Conservation (phyloP, 768 basidiomycete species). For the Tubosaeta sp. region DNA sequence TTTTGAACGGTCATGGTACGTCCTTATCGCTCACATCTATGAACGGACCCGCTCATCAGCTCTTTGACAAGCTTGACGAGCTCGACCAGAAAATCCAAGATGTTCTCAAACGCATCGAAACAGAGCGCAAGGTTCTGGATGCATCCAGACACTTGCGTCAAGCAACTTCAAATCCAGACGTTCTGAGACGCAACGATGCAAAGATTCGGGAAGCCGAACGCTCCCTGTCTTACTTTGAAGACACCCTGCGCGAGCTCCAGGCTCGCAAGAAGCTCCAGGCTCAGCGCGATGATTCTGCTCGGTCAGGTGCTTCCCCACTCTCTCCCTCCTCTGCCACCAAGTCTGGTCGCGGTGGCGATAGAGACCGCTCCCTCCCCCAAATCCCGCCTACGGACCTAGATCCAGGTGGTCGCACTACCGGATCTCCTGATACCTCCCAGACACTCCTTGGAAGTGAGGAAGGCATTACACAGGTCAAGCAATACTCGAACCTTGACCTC, state of each 20-base stretch:
- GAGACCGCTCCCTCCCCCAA: slow-evolving; percentile 36
- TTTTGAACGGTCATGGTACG: slow-evolving; percentile 30
- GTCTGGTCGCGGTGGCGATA: slow-evolving; percentile 20
- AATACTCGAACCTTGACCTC: slow-evolving; percentile 84
- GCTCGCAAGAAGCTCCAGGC: slow-evolving; percentile 65
- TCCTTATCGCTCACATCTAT: slow-evolving; percentile 9
- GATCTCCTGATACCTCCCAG: slow-evolving; percentile 39
- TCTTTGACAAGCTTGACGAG: slow-evolving; percentile 39
- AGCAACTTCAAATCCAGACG: slow-evolving; percentile 85
- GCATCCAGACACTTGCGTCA: slow-evolving; percentile 72
- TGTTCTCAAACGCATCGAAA: slow-evolving; percentile 84
- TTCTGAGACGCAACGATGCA: slow-evolving; percentile 72
- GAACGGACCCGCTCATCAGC: slow-evolving; percentile 1
- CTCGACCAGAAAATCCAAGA: slow-evolving; percentile 93
- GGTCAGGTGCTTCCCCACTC: slow-evolving; percentile 44
- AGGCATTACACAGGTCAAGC: slow-evolving; percentile 50
- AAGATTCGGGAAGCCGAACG: slow-evolving; percentile 86
- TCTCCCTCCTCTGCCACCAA: slow-evolving; percentile 15
- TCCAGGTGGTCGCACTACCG: slow-evolving; percentile 31
- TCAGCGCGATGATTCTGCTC: slow-evolving; percentile 50
- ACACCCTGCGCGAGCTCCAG: slow-evolving; percentile 78
- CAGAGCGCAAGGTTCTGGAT: slow-evolving; percentile 89
- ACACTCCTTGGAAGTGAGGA: slow-evolving; percentile 36
- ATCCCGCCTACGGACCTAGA: slow-evolving; percentile 54
- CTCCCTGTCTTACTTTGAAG: slow-evolving; percentile 82